Conservation (phyloP, 169 alveolate species). For the Hammondia hammondi region DNA sequence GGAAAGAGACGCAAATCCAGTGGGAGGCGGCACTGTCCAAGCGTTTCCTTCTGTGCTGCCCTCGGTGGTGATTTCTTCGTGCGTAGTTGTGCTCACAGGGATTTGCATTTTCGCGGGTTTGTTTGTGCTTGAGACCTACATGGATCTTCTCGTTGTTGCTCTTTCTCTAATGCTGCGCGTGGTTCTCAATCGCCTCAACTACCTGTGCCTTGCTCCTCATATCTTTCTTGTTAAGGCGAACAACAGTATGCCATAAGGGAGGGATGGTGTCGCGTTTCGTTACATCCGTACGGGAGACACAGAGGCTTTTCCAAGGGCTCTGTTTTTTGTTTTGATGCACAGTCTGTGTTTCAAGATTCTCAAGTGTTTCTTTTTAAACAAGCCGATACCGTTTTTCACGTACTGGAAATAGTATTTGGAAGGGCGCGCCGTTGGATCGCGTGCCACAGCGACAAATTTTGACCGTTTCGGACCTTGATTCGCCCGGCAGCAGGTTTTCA, state of each 20-base stretch:
- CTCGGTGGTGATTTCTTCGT: background rate
- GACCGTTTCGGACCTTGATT: too few relatives aligned
- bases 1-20: background rate
- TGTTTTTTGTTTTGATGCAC: too few relatives aligned
- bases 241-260: background rate
- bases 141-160: background rate
- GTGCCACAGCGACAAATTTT: too few relatives aligned
- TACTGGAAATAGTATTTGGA: too few relatives aligned
- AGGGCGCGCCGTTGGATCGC: too few relatives aligned
- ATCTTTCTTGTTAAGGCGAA: conserved; percentile 6
- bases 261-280: background rate
- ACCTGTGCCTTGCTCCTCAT: background rate
- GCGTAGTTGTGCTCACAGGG: background rate
- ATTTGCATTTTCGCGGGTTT: background rate
- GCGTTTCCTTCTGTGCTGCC: background rate
- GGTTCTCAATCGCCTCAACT: conserved; percentile 8
- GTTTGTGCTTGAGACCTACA: background rate
- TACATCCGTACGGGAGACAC: background rate
- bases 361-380: too few relatives aligned
- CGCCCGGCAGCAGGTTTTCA: too few relatives aligned
- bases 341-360: too few relatives aligned
- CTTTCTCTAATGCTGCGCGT: background rate
- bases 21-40: background rate
- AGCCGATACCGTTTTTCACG: too few relatives aligned
- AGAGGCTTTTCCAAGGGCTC: too few relatives aligned